Percentiles rank a stretch among this genome's conserved stretches.
phyloP scores from a whole-genome alignment of 2,329 filamentous ascomycete genomes.

The Aspergillus sp. region DNA sequence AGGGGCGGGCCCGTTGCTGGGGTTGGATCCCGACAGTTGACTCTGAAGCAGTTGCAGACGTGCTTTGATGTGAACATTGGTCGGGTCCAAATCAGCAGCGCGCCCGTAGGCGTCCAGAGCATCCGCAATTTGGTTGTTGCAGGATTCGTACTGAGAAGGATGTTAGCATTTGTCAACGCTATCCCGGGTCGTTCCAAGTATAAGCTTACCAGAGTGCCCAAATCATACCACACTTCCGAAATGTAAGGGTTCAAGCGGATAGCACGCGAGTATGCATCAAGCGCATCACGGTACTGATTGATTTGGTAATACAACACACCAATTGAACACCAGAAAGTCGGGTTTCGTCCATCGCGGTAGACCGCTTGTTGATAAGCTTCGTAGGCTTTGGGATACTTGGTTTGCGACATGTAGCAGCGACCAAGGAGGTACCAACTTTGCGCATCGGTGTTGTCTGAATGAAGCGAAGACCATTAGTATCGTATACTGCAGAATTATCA shows the following conservation, averaged over 20 bases:
- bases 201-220: constrained; percentile 80
- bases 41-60: constrained; percentile 83
- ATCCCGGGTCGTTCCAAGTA: neutral
- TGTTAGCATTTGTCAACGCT: constrained; percentile 1
- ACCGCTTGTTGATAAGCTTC: constrained; percentile 98
- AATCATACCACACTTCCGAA: constrained; percentile 97
- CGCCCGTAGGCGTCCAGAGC: constrained; percentile 93
- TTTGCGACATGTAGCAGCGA: constrained; percentile 98
- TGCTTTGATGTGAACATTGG: constrained; percentile 93
- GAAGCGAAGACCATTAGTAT: neutral
- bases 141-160: constrained; percentile 76
- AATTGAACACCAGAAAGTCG: constrained; percentile 99
- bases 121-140: constrained; percentile 97
- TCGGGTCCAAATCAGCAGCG: constrained; percentile 88
- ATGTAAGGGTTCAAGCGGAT: constrained; percentile 97
- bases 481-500: neutral
- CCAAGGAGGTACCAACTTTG: constrained; percentile 99
- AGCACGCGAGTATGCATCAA: constrained; percentile 94
- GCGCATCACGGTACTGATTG: constrained; percentile 96
- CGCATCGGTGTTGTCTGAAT: constrained; percentile 82
- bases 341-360: constrained; percentile 94
- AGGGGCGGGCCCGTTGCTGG: constrained; percentile 64
- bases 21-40: constrained; percentile 63
- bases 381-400: constrained; percentile 97
- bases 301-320: constrained; percentile 99